Conservation (phyloP, 305 asterid species). For the Fraxinus baroniana region DNA sequence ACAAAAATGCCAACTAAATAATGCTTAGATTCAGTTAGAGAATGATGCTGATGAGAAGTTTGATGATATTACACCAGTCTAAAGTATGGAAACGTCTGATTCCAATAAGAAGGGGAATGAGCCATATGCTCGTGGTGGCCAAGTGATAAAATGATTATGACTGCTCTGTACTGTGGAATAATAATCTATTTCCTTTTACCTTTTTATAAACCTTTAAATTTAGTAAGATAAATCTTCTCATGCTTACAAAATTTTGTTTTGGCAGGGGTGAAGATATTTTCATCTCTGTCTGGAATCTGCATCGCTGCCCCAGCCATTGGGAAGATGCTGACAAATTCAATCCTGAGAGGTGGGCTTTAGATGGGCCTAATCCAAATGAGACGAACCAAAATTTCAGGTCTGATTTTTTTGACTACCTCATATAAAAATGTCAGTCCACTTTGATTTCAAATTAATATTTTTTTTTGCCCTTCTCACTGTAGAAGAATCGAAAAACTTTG, state of each 20-base stretch:
- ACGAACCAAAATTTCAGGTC: slow-evolving; percentile 95
- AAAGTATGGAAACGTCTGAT: neutral
- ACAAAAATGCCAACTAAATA: neutral
- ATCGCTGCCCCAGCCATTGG: slow-evolving; percentile 78
- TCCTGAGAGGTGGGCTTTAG: slow-evolving; percentile 97
- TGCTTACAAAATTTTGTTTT: slow-evolving; percentile 16
- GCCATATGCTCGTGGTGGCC: neutral
- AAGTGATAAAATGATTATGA: neutral
- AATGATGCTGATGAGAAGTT: neutral
- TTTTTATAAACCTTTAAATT: neutral
- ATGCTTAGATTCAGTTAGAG: neutral
- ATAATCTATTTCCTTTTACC: neutral
- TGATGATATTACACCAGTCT: neutral
- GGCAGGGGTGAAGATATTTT: slow-evolving; percentile 88
- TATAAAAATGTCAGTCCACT: neutral
- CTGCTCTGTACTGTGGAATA: slow-evolving; percentile 1
- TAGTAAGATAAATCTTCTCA: neutral
- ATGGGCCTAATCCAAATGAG: slow-evolving; percentile 96
- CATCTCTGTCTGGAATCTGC: slow-evolving; percentile 96
- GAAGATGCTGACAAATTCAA: slow-evolving; percentile 81
- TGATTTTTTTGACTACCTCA: neutral
- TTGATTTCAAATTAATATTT: neutral
- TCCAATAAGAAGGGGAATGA: neutral
- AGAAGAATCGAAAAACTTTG: neutral
- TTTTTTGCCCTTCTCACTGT: neutral